phyloP scores from a whole-genome alignment of 225 moss, liverwort and hornwort genomes.

The Anthoceros angustus region DNA sequence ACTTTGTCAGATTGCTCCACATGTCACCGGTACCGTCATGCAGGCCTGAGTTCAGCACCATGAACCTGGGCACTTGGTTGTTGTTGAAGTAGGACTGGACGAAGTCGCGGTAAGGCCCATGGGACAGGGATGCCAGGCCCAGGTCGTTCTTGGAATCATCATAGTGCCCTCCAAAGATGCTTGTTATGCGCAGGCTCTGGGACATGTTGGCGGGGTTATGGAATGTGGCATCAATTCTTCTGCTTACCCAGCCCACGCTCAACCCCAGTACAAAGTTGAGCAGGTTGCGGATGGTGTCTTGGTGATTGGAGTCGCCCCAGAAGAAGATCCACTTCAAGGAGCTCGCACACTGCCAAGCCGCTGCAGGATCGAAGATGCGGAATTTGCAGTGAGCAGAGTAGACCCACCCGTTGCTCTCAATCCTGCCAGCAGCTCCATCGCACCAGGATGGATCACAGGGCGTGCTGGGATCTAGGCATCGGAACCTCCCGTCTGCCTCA shows the following conservation, averaged over 20 bases:
- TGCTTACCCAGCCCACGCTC: slow-evolving; percentile 1
- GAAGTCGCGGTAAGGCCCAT: slow-evolving; percentile 9
- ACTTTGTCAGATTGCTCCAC: slow-evolving; percentile 13
- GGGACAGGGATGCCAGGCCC: slow-evolving; percentile 20
- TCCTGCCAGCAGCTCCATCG: slow-evolving; percentile 15
- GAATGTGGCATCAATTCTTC: slow-evolving; percentile 9
- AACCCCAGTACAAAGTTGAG: slow-evolving; percentile 29
- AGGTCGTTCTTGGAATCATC: slow-evolving; percentile 15
- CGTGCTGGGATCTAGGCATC: slow-evolving; percentile 18
- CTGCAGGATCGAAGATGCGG: slow-evolving; percentile 19
- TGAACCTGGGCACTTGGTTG: slow-evolving; percentile 14
- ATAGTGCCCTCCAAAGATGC: slow-evolving; percentile 26
- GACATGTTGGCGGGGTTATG: slow-evolving; percentile 9
- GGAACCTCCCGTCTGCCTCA: slow-evolving; percentile 16
- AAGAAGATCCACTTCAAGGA: slow-evolving; percentile 25
- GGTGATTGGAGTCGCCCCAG: slow-evolving; percentile 39
- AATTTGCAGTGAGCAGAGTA: slow-evolving; percentile 35
- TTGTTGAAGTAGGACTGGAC: slow-evolving; percentile 20
- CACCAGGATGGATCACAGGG: slow-evolving; percentile 29
- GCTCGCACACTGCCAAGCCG: slow-evolving; percentile 32
- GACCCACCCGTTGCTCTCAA: slow-evolving; percentile 42
- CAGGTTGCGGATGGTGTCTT: slow-evolving; percentile 27
- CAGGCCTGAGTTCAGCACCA: slow-evolving; percentile 37
- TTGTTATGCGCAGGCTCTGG: slow-evolving; percentile 19
- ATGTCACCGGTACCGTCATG: slow-evolving; percentile 25